A percentile compares a stretch with the other conserved stretches of the same genome.
phyloP scores from a whole-genome alignment of 495 filamentous ascomycete genomes.

The Xylaria castorea region DNA sequence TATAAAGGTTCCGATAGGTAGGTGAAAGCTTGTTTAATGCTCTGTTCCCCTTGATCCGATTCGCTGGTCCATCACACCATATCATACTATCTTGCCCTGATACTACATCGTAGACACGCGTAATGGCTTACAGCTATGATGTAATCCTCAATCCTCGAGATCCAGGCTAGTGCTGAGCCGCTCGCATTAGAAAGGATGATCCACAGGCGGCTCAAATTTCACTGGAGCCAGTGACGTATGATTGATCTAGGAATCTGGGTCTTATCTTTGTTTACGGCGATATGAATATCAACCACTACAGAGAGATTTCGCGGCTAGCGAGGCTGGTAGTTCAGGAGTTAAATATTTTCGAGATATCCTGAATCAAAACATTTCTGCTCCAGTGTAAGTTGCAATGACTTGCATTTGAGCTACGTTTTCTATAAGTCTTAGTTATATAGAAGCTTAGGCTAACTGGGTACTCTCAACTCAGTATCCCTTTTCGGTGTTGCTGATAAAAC shows the following conservation, averaged over 20 bases:
- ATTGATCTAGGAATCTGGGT: neutral
- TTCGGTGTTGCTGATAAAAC: neutral
- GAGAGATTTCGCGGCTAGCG: neutral
- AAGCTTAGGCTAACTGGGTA: neutral
- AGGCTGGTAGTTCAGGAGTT: neutral
- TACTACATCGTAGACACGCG: conserved; percentile 11
- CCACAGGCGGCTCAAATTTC: conserved; percentile 24
- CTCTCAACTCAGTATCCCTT: neutral
- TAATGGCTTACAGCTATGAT: conserved; percentile 25
- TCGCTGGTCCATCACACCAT: neutral
- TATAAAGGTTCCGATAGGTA: neutral
- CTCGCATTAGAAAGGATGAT: neutral
- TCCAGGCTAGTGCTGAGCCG: neutral
- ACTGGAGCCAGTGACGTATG: conserved; percentile 20
- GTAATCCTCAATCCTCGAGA: conserved; percentile 15
- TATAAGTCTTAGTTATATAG: neutral
- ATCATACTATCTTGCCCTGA: neutral
- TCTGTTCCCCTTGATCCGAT: conserved; percentile 5
- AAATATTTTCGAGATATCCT: neutral
- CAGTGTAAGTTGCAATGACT: neutral
- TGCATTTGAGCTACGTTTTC: neutral
- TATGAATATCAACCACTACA: neutral
- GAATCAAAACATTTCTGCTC: neutral
- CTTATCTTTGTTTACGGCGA: neutral
- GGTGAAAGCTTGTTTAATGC: neutral